These are phyloP conservation scores for Hordeum pubiflorum DNA, from an alignment of 202 grass and related monocot species.

Conservation along the genomic window DNA sequence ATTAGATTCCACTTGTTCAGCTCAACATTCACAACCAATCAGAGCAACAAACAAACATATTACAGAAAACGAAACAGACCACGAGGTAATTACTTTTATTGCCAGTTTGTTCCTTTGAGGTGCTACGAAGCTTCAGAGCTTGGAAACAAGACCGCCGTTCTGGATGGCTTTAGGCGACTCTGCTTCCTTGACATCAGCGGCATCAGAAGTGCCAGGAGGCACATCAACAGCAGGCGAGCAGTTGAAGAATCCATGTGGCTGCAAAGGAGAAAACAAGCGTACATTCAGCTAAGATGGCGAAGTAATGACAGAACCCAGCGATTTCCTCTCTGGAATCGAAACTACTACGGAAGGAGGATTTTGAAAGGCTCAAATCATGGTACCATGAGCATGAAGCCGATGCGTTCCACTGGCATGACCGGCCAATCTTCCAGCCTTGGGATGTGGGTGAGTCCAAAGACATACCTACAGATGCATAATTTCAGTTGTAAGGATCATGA, in stretches of 20 bases:
- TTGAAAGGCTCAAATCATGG: background rate
- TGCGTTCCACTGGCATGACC: slow-evolving; percentile 93
- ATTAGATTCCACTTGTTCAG: background rate
- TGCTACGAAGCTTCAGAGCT: slow-evolving; percentile 47
- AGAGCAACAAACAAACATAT: background rate
- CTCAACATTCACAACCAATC: background rate
- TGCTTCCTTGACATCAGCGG: slow-evolving; percentile 58
- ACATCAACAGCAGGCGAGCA: slow-evolving; percentile 89
- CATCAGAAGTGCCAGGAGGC: slow-evolving; percentile 53
- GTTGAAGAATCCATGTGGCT: slow-evolving; percentile 99
- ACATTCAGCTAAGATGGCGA: background rate
- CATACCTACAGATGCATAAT: slow-evolving; percentile 47
- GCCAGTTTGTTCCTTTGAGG: background rate
- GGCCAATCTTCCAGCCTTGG: slow-evolving; percentile 97
- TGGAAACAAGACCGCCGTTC: slow-evolving; percentile 52
- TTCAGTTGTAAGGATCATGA: background rate
- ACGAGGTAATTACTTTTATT: slow-evolving; percentile 18
- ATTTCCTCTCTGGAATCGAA: background rate
- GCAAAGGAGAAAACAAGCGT: background rate
- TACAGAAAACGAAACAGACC: background rate
- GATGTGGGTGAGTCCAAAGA: slow-evolving; percentile 94
- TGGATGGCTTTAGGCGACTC: slow-evolving; percentile 65
- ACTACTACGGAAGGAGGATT: background rate
- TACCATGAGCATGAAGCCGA: slow-evolving; percentile 99
- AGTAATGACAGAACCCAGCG: background rate